Evolutionary conservation across 2,329 filamentous ascomycete species (phyloP).

Genomic region (Achaetomium macrosporum): DNA sequence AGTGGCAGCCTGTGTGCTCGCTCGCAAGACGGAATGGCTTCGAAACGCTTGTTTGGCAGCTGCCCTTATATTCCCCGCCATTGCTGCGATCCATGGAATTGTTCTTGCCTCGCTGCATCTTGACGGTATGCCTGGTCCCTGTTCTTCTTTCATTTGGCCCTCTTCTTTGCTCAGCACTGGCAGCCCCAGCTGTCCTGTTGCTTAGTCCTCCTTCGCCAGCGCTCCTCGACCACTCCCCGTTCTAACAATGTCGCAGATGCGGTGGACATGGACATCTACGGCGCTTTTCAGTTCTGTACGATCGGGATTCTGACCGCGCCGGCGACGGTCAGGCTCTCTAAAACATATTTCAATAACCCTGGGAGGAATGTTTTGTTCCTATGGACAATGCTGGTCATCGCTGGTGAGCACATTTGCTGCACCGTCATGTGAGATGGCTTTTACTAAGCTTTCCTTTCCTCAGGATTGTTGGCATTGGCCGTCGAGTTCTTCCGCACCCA

Average conservation of each 20-base stretch:
- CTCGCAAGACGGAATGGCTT: constrained; percentile 56
- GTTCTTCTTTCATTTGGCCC: neutral
- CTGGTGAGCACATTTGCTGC: constrained; percentile 38
- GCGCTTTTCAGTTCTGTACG: constrained; percentile 61
- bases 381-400: constrained; percentile 57
- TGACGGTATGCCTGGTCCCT: constrained; percentile 44
- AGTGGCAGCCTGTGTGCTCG: constrained; percentile 56
- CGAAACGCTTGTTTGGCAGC: constrained; percentile 58
- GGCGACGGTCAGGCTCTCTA: constrained; percentile 54
- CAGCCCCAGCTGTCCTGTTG: too few relatives aligned
- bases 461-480: constrained; percentile 54
- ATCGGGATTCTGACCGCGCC: constrained; percentile 61
- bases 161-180: neutral
- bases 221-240: too few relatives aligned
- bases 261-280: constrained; percentile 63
- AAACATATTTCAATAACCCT: constrained; percentile 58
- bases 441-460: too few relatives aligned
- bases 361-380: constrained; percentile 62
- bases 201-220: too few relatives aligned
- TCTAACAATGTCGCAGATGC: constrained; percentile 1
- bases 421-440: neutral
- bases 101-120: constrained; percentile 54
- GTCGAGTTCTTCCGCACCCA: constrained; percentile 58
- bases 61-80: constrained; percentile 55
- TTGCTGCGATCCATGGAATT: constrained; percentile 59